Percentiles rank a stretch among this genome's conserved stretches.
Conservation (phyloP, 441 rosid species). For the Monsonia emarginata region DNA sequence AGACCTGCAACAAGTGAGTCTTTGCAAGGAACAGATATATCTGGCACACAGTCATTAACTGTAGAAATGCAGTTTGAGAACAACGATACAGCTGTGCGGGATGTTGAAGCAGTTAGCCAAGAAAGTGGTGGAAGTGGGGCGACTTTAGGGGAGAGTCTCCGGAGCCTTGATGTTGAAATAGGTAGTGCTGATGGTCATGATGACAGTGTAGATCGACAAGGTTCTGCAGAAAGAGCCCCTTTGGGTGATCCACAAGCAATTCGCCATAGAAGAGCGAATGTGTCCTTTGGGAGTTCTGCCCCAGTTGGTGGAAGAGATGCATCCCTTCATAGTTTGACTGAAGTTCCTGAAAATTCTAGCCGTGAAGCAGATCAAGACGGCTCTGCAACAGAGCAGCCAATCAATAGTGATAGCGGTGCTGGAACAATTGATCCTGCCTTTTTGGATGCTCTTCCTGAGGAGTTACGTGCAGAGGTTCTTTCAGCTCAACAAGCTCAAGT, state of each 20-base stretch:
- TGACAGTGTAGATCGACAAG: constrained; percentile 91
- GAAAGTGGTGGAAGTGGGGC: constrained; percentile 98
- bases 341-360: constrained; percentile 85
- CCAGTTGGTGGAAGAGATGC: constrained; percentile 63
- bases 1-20: constrained; percentile 40
- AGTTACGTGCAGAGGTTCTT: constrained; percentile 94
- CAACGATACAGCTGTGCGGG: constrained; percentile 69
- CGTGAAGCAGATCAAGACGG: constrained; percentile 84
- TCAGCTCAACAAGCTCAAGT: constrained; percentile 86
- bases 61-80: constrained; percentile 90
- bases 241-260: constrained; percentile 44
- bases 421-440: constrained; percentile 93
- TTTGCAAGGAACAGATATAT: constrained; percentile 28
- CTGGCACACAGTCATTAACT: constrained; percentile 42
- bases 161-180: constrained; percentile 96
- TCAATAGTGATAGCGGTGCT: constrained; percentile 51
- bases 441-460: constrained; percentile 97
- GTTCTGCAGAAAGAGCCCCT: constrained; percentile 53
- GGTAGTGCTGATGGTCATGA: constrained; percentile 99
- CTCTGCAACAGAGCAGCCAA: constrained; percentile 55
- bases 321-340: constrained; percentile 83
- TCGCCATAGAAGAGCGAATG: constrained; percentile 64
- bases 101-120: constrained; percentile 98
- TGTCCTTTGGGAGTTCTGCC: constrained; percentile 45
- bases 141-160: constrained; percentile 93